Percentiles rank a stretch among this genome's conserved stretches.
Evolutionary conservation across 768 basidiomycete genomes (phyloP).

Genomic region (Boletus bicolor): DNA sequence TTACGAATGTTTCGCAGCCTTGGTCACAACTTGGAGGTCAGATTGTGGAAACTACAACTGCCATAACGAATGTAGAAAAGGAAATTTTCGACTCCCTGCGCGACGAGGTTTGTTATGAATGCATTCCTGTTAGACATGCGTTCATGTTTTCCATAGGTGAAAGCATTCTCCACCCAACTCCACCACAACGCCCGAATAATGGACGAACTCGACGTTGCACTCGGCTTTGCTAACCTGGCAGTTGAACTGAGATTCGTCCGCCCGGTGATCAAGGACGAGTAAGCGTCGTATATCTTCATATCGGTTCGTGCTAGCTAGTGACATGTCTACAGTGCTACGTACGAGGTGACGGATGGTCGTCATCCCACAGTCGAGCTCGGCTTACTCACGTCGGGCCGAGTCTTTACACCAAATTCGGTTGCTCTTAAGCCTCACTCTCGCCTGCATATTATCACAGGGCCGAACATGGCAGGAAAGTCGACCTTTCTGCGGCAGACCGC

Average conservation of each 20-base stretch:
- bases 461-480: slow-evolving; percentile 96
- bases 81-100: slow-evolving; percentile 70
- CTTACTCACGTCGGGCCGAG: slow-evolving; percentile 65
- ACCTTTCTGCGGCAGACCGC: slow-evolving; percentile 91
- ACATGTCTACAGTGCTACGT: slow-evolving; percentile 41
- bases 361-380: slow-evolving; percentile 94
- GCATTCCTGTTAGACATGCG: background rate
- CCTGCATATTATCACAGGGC: slow-evolving; percentile 86
- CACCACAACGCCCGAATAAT: slow-evolving; percentile 72
- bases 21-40: slow-evolving; percentile 75
- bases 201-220: slow-evolving; percentile 83
- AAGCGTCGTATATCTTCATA: slow-evolving; percentile 22
- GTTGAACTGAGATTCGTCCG: slow-evolving; percentile 71
- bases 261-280: slow-evolving; percentile 72
- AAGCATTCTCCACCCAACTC: slow-evolving; percentile 50
- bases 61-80: slow-evolving; percentile 59
- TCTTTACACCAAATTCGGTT: slow-evolving; percentile 84
- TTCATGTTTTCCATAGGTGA: slow-evolving; percentile 49
- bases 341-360: slow-evolving; percentile 74
- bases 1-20: slow-evolving; percentile 39
- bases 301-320: background rate
- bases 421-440: slow-evolving; percentile 55
- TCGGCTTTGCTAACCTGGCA: slow-evolving; percentile 81
- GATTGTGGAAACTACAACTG: slow-evolving; percentile 54
- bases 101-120: slow-evolving; percentile 46